Evolutionary conservation across 108 stramenopile genomes (phyloP).

Genomic region (Aurantiochytrium sp.): DNA sequence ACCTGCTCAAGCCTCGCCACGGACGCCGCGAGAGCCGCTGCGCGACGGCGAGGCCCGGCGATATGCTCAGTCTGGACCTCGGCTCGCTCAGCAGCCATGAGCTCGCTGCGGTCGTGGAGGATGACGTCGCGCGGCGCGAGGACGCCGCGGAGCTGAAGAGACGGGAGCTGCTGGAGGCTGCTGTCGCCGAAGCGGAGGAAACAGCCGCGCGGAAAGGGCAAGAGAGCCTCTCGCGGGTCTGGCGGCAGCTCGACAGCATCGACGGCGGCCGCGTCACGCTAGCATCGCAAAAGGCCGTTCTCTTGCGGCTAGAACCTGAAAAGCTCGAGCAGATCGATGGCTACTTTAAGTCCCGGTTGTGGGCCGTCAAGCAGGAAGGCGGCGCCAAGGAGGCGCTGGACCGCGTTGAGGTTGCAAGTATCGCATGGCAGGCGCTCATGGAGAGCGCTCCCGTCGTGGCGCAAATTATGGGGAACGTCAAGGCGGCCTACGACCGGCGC

Average conservation of each 20-base stretch:
- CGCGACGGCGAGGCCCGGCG: too few relatives aligned
- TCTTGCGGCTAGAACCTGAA: neutral
- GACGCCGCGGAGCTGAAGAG: too few relatives aligned
- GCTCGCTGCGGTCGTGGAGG: too few relatives aligned
- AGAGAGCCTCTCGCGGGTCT: neutral
- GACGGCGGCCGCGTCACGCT: neutral
- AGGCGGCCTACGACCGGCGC: neutral
- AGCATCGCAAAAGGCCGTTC: neutral
- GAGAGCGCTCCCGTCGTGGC: neutral
- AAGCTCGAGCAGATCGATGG: neutral
- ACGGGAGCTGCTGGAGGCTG: neutral
- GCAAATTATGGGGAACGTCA: neutral
- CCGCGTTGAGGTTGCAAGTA: neutral
- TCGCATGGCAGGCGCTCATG: conserved; percentile 24
- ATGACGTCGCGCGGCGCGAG: too few relatives aligned
- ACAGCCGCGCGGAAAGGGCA: neutral
- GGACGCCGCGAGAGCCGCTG: too few relatives aligned
- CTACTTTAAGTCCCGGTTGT: neutral
- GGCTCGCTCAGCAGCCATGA: too few relatives aligned
- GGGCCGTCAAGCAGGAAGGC: neutral
- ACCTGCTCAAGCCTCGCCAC: too few relatives aligned
- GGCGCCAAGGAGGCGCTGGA: neutral
- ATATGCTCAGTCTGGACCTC: too few relatives aligned
- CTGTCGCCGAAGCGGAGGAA: neutral
- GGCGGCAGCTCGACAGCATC: neutral